phyloP scores from a whole-genome alignment of 2,329 filamentous ascomycete genomes.

The Xylaria sp. region DNA sequence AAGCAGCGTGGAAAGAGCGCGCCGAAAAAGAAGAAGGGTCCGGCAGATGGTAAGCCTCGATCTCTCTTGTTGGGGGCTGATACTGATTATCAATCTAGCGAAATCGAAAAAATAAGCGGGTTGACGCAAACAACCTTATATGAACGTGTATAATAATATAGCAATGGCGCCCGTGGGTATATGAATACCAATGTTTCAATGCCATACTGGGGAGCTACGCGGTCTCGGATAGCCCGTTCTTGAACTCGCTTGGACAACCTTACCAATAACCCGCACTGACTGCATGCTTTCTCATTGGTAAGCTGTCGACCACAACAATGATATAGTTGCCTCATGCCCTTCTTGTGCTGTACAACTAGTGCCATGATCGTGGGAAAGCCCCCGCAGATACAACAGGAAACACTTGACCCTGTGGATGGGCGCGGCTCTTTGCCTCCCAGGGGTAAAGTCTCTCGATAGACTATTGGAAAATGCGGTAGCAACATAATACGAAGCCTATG shows the following conservation, averaged over 20 bases:
- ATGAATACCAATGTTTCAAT: constrained; percentile 30
- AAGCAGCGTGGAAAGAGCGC: constrained; percentile 83
- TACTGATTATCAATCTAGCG: constrained; percentile 16
- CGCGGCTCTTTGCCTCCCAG: too few species aligned
- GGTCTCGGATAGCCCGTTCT: background rate
- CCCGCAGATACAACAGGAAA: too few species aligned
- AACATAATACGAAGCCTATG: too few species aligned
- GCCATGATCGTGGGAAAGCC: too few species aligned
- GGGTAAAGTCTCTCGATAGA: too few species aligned
- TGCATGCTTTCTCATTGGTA: too few species aligned
- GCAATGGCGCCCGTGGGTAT: constrained; percentile 18
- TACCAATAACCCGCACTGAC: background rate
- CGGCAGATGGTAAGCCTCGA: constrained; percentile 24
- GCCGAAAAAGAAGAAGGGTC: constrained; percentile 82
- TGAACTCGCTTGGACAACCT: too few species aligned
- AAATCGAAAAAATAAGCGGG: constrained; percentile 4
- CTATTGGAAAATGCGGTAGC: too few species aligned
- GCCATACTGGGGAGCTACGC: constrained; percentile 1
- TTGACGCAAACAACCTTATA: constrained; percentile 7
- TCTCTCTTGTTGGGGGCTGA: background rate
- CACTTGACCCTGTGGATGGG: too few species aligned
- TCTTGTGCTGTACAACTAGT: too few species aligned
- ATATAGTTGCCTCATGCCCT: too few species aligned
- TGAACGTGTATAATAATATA: constrained; percentile 24
- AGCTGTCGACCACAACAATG: too few species aligned